Base-by-base conservation (phyloP, 2,329 filamentous ascomycete genomes). In the Alternaria consortialis region DNA sequence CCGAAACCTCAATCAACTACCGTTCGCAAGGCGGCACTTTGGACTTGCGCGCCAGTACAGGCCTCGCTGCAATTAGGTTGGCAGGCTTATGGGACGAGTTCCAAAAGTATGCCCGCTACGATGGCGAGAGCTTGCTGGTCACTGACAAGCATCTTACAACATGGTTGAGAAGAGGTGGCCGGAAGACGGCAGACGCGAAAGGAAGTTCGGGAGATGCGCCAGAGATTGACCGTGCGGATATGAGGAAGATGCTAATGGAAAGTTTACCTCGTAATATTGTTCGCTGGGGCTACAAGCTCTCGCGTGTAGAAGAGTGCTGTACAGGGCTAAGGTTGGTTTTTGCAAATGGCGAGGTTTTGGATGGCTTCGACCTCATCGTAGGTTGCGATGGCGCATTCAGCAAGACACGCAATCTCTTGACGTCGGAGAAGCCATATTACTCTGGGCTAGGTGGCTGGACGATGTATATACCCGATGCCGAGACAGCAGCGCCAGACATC, bases 71-170 rank as follows among this genome's bases (percentile, higher is more conserved):
- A 5, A 70, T 88, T 40, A 80, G 80, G 54, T 80, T 83, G 37
- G 84, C 84, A 5, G 81, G 80, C 0, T 71, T 88, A 1, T 84
- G 77, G 67, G 80, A 83, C 2, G 79, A 84, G 29, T 88, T 87
- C 70, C 62, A 69, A 32, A 73, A 77, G 48, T 62, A 75, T 39
- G 77, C 77, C 2, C 75, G 80, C 31, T 82, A 78, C 56, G 80
- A 81, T 47, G 78, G 79, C 57, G 80, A 84, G 63, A 79, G 78
- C n/a, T 63, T 82, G 32, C 68, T 77, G 6, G 51, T 83, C 23
- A 75, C 72, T 8, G 80, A 82, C 66, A 81, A 82, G 66, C 57
- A 69, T 12, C 37, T 64, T 25, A 68, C 62, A 12, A 70, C 68
- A 5, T 75, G 70, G 65, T n/a, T 75, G 42, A 56, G 61, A 23